Conservation (phyloP, 2,329 filamentous ascomycete genomes). For the Coleophoma cylindrospora region DNA sequence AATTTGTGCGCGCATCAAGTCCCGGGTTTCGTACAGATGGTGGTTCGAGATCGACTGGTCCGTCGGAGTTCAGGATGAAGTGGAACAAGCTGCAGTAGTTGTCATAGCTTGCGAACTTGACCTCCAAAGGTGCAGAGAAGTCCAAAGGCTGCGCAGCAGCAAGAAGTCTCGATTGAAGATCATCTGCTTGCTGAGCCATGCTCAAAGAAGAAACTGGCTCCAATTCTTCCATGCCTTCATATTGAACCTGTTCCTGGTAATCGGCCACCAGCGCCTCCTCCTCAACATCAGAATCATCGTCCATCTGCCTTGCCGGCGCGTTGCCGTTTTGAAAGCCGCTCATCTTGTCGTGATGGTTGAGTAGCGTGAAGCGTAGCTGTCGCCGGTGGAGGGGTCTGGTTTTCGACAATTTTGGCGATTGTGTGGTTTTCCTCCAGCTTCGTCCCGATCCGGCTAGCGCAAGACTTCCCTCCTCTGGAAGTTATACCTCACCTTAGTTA, state of each 20-base stretch:
- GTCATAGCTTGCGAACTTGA: slow-evolving; percentile 98
- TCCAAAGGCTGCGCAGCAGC: slow-evolving; percentile 93
- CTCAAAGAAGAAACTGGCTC: slow-evolving; percentile 68
- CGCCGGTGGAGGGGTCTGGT: slow-evolving; percentile 14
- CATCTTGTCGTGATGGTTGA: slow-evolving; percentile 35
- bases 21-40: slow-evolving; percentile 69
- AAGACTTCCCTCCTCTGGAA: too few relatives aligned
- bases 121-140: slow-evolving; percentile 91
- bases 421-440: background rate
- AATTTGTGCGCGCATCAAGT: slow-evolving; percentile 2
- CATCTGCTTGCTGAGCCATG: slow-evolving; percentile 73
- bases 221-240: slow-evolving; percentile 79
- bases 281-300: slow-evolving; percentile 89
- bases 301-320: slow-evolving; percentile 54
- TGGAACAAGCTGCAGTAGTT: slow-evolving; percentile 99
- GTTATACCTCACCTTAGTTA: too few relatives aligned
- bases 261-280: slow-evolving; percentile 95
- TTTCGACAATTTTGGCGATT: slow-evolving; percentile 9
- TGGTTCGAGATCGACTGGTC: slow-evolving; percentile 94
- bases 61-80: slow-evolving; percentile 98
- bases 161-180: slow-evolving; percentile 87
- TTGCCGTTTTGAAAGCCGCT: slow-evolving; percentile 57
- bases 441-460: too few relatives aligned
- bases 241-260: slow-evolving; percentile 94
- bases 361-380: slow-evolving; percentile 1